Evolutionary conservation across 139 green algal genomes (phyloP).

Genomic region (Ettlia oleoabundans): DNA sequence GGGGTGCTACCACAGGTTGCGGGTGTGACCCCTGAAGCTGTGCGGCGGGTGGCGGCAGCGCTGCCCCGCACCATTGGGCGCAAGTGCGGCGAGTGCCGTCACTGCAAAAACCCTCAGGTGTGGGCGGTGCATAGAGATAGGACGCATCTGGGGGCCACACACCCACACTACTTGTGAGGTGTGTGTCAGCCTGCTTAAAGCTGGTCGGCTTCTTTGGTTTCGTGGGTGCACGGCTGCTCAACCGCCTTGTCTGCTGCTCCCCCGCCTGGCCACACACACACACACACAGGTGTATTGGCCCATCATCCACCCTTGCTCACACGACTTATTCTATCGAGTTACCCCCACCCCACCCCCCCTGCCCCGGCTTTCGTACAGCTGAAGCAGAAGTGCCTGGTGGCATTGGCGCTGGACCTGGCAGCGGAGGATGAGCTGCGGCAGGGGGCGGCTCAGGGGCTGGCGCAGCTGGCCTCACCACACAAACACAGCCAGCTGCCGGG

Average conservation of each 20-base stretch:
- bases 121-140: neutral
- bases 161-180: no score
- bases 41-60: neutral
- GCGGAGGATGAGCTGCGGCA: neutral
- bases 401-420: neutral
- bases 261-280: no score
- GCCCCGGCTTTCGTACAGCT: neutral
- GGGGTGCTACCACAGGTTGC: constrained; percentile 7
- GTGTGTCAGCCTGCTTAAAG: neutral
- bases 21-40: neutral
- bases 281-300: no score
- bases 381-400: constrained; percentile 24
- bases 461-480: no score
- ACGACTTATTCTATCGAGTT: neutral
- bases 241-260: no score
- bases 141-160: no score
- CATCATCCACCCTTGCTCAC: neutral
- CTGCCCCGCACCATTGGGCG: neutral
- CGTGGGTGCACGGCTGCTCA: no score
- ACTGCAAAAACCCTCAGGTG: constrained; percentile 21
- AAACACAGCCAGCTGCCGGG: no score
- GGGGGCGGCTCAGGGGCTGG: neutral
- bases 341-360: neutral
- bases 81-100: constrained; percentile 33
- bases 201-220: no score